Evolutionary conservation across 2,329 filamentous ascomycete genomes (phyloP).

Genomic region (Berkeleyomyces basicola): DNA sequence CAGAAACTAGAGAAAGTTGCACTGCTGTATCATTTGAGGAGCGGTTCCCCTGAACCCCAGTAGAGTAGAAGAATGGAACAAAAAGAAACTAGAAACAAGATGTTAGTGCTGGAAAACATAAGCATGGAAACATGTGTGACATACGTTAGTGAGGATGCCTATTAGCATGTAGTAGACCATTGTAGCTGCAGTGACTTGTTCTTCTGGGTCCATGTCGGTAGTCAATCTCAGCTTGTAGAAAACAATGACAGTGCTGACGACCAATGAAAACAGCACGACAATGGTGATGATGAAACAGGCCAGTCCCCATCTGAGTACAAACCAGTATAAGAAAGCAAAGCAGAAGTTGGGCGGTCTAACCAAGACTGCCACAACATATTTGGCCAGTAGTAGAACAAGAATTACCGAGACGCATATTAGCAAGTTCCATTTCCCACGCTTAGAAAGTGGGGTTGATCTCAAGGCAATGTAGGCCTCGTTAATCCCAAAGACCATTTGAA

Average conservation of each 20-base stretch:
- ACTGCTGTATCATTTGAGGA: conserved; percentile 25
- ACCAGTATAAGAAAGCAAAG: conserved; percentile 53
- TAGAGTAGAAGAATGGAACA: conserved; percentile 45
- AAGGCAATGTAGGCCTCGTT: conserved; percentile 43
- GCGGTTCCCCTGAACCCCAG: conserved; percentile 28
- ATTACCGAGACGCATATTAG: conserved; percentile 35
- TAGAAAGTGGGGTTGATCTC: conserved; percentile 37
- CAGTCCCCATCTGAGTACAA: conserved; percentile 42
- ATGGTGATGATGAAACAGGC: conserved; percentile 39
- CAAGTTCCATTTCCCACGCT: conserved; percentile 42
- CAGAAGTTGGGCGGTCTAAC: conserved; percentile 41
- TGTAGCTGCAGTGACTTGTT: conserved; percentile 46
- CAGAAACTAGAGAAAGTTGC: conserved; percentile 43
- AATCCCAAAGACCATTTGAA: conserved; percentile 47
- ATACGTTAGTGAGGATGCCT: conserved; percentile 40
- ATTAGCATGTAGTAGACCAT: conserved; percentile 53
- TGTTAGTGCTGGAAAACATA: neutral
- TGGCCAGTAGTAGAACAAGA: conserved; percentile 33
- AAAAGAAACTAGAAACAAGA: conserved; percentile 31
- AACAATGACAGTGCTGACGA: conserved; percentile 34
- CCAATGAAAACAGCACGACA: conserved; percentile 32
- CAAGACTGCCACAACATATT: conserved; percentile 42
- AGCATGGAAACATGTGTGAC: conserved; percentile 17
- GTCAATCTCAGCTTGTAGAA: conserved; percentile 33
- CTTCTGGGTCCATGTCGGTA: conserved; percentile 37